These are phyloP conservation scores for Saturnispora kantuleensis DNA, from an alignment of 805 yeast species.

Conservation along the genomic window DNA sequence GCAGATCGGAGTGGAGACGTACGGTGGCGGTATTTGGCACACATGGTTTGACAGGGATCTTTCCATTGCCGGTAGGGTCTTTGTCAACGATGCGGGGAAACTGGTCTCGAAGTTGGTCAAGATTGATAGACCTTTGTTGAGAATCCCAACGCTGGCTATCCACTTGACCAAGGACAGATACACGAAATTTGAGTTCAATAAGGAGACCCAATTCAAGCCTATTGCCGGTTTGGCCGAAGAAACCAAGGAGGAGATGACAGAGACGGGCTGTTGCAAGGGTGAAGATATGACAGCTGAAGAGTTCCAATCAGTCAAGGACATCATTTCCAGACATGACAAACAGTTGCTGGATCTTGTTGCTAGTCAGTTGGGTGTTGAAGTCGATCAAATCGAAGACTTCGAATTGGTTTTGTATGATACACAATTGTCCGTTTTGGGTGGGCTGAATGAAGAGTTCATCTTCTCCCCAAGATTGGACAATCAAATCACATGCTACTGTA, in stretches of 20 bases:
- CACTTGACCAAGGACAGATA: constrained; percentile 76
- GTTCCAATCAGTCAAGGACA: constrained; percentile 54
- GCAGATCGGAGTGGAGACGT: constrained; percentile 88
- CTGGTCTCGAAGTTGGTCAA: constrained; percentile 62
- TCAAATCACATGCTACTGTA: constrained; percentile 76
- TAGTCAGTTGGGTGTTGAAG: constrained; percentile 42
- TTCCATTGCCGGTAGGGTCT: constrained; percentile 85
- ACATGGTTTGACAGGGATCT: constrained; percentile 96
- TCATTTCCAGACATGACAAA: constrained; percentile 66
- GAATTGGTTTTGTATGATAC: constrained; percentile 81
- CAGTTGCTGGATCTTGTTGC: constrained; percentile 65
- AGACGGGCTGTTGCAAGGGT: constrained; percentile 37
- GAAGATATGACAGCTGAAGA: constrained; percentile 42
- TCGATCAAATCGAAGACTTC: constrained; percentile 71
- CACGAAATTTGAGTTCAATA: constrained; percentile 76
- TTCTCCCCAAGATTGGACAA: constrained; percentile 90
- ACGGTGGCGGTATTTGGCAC: constrained; percentile 96
- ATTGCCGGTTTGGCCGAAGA: constrained; percentile 52
- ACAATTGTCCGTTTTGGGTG: constrained; percentile 77
- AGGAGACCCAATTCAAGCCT: constrained; percentile 78
- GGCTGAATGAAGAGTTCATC: constrained; percentile 80
- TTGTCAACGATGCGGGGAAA: constrained; percentile 43
- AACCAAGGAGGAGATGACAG: constrained; percentile 3
- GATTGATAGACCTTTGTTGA: constrained; percentile 70
- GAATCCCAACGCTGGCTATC: constrained; percentile 92